phyloP scores from a whole-genome alignment of 2,329 filamentous ascomycete species.

The Colletotrichum gigasporum region DNA sequence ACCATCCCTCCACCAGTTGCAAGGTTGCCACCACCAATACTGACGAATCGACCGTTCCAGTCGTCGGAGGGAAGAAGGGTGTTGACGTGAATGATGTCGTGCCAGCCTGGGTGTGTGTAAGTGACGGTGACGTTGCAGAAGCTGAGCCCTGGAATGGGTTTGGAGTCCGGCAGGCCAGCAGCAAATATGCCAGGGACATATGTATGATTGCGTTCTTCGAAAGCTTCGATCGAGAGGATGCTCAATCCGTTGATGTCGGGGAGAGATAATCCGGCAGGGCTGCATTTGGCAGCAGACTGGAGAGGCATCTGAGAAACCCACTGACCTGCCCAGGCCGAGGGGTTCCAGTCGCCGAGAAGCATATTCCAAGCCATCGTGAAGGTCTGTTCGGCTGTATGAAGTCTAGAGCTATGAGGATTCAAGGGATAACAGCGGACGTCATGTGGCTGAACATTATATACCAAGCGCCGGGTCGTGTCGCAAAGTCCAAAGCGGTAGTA shows the following conservation, averaged over 20 bases:
- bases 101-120: constrained; percentile 23
- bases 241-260: not conserved
- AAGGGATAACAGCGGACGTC: no score
- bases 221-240: not conserved
- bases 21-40: constrained; percentile 31
- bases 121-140: constrained; percentile 33
- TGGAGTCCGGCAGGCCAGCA: not conserved
- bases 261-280: not conserved
- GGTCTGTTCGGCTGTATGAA: no score
- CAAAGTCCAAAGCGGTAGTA: no score
- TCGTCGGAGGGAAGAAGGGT: constrained; percentile 27
- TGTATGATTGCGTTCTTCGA: not conserved
- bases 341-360: not conserved
- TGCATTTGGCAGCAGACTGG: not conserved
- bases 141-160: no score
- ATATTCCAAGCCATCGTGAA: not conserved
- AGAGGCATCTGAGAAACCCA: not conserved
- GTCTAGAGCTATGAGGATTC: no score
- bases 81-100: constrained; percentile 24
- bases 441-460: no score
- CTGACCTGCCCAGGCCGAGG: not conserved
- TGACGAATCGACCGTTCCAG: constrained; percentile 32
- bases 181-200: not conserved
- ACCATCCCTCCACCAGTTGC: no score
- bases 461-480: no score